These are phyloP conservation scores for Rhynchosporium secalis DNA, from an alignment of 2,329 filamentous ascomycete species.

Conservation along the genomic window DNA sequence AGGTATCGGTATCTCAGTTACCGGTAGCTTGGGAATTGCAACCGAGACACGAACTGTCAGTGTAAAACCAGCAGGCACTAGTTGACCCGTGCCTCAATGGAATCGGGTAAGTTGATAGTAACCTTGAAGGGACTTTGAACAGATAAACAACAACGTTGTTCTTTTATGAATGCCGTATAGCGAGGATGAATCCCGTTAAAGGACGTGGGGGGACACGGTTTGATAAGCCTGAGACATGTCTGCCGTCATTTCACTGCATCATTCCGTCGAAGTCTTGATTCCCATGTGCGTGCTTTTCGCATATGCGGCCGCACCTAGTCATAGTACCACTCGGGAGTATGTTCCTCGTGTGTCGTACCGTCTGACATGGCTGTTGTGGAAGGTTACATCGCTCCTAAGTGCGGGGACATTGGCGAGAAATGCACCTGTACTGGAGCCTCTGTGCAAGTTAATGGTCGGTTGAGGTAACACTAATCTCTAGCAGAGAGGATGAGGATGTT, in stretches of 20 bases:
- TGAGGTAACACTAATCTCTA: background rate
- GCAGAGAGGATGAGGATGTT: conserved; percentile 3
- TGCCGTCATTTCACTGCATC: background rate
- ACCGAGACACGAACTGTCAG: background rate
- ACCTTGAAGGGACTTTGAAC: background rate
- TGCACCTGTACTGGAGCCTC: conserved; percentile 1
- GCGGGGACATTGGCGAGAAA: conserved; percentile 1
- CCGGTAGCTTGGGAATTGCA: conserved; percentile 4
- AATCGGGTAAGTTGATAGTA: background rate
- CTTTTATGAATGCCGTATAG: background rate
- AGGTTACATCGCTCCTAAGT: background rate
- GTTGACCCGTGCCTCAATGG: background rate
- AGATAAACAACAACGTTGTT: conserved; percentile 1
- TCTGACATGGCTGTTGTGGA: background rate
- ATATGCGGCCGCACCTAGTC: conserved; percentile 4
- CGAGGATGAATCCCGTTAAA: background rate
- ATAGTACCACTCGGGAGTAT: background rate
- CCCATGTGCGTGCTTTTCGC: background rate
- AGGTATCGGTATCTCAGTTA: background rate
- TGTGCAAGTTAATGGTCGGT: background rate
- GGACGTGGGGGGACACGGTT: background rate
- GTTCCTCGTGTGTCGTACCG: background rate
- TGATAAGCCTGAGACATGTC: background rate
- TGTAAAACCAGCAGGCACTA: background rate
- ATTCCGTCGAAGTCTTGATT: conserved; percentile 3